Evolutionary conservation across 306 rosid species (phyloP), one percentile per base, ranked within the genome.

Genomic region (Lathyrus tuberosus): DNA sequence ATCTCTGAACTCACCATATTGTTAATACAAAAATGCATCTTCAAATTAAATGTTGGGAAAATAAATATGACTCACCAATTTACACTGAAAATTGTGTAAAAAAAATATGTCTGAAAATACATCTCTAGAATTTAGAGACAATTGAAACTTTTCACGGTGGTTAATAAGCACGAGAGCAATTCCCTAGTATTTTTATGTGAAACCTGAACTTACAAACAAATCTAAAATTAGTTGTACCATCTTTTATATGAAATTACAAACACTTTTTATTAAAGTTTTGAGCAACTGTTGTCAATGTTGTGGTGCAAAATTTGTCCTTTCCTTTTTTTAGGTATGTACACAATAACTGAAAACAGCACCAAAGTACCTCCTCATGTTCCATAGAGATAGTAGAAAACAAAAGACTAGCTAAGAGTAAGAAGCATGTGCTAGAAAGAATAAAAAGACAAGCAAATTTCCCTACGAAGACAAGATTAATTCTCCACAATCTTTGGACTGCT

Each of bases 401-500:
- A 54, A 72, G 15, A 49, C 56, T 43, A 43, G 12, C 33, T 20
- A 53, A 70, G 62, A 31, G 30, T 22, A 54, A 70, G 57, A 31
- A 22, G 17, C 2, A 37, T 1, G 37, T 56, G 22, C 22, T 49
- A 67, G 62, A 46, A 70, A 62, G 65, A 46, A 70, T 6, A 31
- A 73, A 35, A 73, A 18, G 54, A 7, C 37, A 52, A 76, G 5
- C 68, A 61, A 43, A 38, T 15, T 44, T 52, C 68, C 44, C 44
- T 64, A 57, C 20, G 15, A 56, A 10, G 66, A 64, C 40, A 59
- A 14, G 33, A 30, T 62, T 82, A 87, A 65, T 11, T 47, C 59
- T 79, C 83, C 82, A 61, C 61, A 69, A 90, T 83, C 76, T 52
- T 52, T 12, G 98, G 95, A 30, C 96, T 96, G n/a, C 65, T 44